phyloP scores from a whole-genome alignment of 768 basidiomycete species.

The Boletus tylopilopsis region DNA sequence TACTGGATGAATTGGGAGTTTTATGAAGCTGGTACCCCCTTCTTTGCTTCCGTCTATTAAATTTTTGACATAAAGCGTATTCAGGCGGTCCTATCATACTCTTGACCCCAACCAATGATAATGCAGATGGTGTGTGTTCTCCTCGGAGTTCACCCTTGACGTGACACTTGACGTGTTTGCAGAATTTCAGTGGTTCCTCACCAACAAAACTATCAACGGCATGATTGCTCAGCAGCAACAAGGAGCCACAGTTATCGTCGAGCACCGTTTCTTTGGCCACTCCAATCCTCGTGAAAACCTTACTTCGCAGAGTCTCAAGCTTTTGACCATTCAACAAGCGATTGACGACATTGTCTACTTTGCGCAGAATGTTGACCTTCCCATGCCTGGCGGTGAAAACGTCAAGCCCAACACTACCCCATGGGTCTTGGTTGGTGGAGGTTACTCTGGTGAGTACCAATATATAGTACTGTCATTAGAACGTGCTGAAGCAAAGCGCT shows the following conservation, averaged over 20 bases:
- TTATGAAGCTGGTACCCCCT: constrained; percentile 47
- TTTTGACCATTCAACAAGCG: constrained; percentile 70
- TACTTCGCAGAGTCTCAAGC: constrained; percentile 48
- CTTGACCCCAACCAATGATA: constrained; percentile 59
- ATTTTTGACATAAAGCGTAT: not conserved
- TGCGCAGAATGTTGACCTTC: constrained; percentile 60
- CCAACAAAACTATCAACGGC: constrained; percentile 61
- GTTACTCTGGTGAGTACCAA: constrained; percentile 34
- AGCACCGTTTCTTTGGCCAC: constrained; percentile 74
- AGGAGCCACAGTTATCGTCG: constrained; percentile 61
- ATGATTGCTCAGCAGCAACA: constrained; percentile 62
- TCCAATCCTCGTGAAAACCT: constrained; percentile 71
- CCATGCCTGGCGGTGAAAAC: constrained; percentile 61
- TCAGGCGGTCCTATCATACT: constrained; percentile 27
- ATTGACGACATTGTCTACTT: constrained; percentile 73
- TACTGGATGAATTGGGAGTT: constrained; percentile 68
- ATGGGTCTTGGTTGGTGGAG: constrained; percentile 42
- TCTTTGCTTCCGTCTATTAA: not conserved
- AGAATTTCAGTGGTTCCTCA: constrained; percentile 48
- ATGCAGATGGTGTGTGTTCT: constrained; percentile 41
- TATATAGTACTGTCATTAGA: not conserved
- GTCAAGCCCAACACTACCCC: constrained; percentile 51
- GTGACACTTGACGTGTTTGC: not conserved
- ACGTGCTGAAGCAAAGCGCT: not conserved
- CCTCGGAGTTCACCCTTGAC: no score